Conservation (phyloP, 495 filamentous ascomycete genomes). For the Penicillium arizonense region DNA sequence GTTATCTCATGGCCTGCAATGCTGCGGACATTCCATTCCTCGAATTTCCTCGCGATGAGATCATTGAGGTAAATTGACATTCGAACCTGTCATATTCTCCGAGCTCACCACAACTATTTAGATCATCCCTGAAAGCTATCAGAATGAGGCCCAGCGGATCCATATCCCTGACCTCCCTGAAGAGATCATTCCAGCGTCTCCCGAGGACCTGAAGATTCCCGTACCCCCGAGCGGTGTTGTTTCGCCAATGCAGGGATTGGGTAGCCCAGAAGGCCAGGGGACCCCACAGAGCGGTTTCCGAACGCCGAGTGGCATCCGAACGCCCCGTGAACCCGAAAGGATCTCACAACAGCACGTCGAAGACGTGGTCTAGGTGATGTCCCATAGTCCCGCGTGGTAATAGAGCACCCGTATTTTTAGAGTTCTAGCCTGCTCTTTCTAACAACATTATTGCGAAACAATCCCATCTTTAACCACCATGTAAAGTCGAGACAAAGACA, state of each 20-base stretch:
- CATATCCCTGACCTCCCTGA: slow-evolving; percentile 65
- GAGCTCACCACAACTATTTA: slow-evolving; percentile 27
- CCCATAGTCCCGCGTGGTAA: background rate
- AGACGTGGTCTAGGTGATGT: slow-evolving; percentile 40
- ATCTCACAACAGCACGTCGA: slow-evolving; percentile 50
- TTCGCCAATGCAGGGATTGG: slow-evolving; percentile 48
- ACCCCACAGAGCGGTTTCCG: slow-evolving; percentile 43
- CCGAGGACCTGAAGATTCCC: slow-evolving; percentile 81
- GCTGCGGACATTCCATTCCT: slow-evolving; percentile 93
- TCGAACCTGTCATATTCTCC: slow-evolving; percentile 7
- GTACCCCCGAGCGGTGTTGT: slow-evolving; percentile 61
- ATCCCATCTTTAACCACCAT: slow-evolving; percentile 67
- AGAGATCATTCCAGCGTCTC: slow-evolving; percentile 67
- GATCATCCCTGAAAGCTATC: slow-evolving; percentile 96
- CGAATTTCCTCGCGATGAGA: slow-evolving; percentile 92
- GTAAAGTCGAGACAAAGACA: slow-evolving; percentile 95
- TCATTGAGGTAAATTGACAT: slow-evolving; percentile 70
- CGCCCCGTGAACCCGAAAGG: slow-evolving; percentile 46
- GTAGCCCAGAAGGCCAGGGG: slow-evolving; percentile 42
- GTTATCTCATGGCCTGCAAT: slow-evolving; percentile 97
- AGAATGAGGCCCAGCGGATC: slow-evolving; percentile 90
- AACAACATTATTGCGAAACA: background rate
- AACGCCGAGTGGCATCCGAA: slow-evolving; percentile 36
- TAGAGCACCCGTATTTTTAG: background rate
- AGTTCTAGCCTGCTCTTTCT: background rate